phyloP scores from a whole-genome alignment of 2,329 filamentous ascomycete species.

The Aschersonia sp. region DNA sequence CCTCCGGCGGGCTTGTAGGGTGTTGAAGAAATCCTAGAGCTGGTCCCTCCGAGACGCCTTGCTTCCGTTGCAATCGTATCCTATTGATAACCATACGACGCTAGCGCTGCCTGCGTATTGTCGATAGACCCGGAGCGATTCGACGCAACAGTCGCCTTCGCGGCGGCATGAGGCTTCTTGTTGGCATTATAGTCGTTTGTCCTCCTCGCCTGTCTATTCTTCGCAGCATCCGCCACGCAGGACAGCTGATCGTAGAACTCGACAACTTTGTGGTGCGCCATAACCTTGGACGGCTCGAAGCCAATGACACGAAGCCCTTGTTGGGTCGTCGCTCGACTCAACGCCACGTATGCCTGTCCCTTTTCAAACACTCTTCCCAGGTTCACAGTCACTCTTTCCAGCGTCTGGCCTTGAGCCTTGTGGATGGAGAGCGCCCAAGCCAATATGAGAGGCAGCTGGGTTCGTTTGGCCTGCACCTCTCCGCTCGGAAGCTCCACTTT shows the following conservation, averaged over 20 bases:
- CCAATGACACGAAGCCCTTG: conserved; percentile 73
- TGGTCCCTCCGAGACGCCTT: no score
- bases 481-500: conserved; percentile 95
- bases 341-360: conserved; percentile 91
- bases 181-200: conserved; percentile 26
- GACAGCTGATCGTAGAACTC: conserved; percentile 75
- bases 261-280: conserved; percentile 80
- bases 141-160: conserved; percentile 11
- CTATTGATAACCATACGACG: conserved; percentile 25
- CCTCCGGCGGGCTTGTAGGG: no score
- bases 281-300: conserved; percentile 82
- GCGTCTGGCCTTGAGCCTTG: conserved; percentile 90
- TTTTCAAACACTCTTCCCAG: conserved; percentile 89
- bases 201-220: conserved; percentile 25
- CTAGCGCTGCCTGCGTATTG: conserved; percentile 35
- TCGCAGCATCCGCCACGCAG: conserved; percentile 34
- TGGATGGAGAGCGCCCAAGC: conserved; percentile 97
- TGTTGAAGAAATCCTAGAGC: no score
- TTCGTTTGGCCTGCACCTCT: conserved; percentile 77
- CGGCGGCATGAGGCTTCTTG: conserved; percentile 11
- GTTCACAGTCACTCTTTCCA: conserved; percentile 89
- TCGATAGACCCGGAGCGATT: conserved; percentile 16
- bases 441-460: conserved; percentile 74
- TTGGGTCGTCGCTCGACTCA: conserved; percentile 83
- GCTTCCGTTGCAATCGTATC: no score